Conservation (phyloP, 805 yeast species). For the Kodamaea hsintzibuensis region DNA sequence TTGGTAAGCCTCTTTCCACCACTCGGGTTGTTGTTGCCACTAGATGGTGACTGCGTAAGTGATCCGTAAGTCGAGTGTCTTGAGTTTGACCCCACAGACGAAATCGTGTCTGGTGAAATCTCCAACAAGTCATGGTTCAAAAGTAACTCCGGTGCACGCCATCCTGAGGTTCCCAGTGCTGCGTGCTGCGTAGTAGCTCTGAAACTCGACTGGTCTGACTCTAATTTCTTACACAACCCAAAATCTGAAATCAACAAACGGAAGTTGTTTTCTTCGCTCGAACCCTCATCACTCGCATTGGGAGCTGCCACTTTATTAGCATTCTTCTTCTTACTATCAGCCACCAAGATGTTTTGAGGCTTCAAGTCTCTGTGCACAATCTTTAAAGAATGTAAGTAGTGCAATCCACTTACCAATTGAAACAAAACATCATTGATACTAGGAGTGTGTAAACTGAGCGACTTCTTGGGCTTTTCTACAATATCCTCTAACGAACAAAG, state of each 20-base stretch:
- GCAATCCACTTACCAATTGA: constrained; percentile 82
- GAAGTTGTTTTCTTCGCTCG: constrained; percentile 26
- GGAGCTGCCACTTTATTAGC: constrained; percentile 11
- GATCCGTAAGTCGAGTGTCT: constrained; percentile 14
- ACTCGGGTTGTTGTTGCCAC: not conserved
- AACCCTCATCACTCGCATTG: not conserved
- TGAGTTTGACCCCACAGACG: constrained; percentile 24
- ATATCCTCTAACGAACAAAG: constrained; percentile 86
- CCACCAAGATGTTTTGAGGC: constrained; percentile 90
- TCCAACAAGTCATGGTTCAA: constrained; percentile 39
- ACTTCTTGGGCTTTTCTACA: constrained; percentile 53
- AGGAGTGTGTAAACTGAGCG: constrained; percentile 35
- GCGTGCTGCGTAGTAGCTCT: constrained; percentile 90
- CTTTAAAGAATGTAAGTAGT: constrained; percentile 83
- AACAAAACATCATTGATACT: constrained; percentile 56
- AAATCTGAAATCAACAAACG: constrained; percentile 89
- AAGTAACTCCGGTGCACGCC: constrained; percentile 95
- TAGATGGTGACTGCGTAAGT: constrained; percentile 7
- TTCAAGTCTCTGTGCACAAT: constrained; percentile 94
- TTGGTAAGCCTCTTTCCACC: constrained; percentile 65
- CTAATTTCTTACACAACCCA: constrained; percentile 91
- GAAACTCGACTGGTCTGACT: constrained; percentile 89
- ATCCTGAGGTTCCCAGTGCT: constrained; percentile 91
- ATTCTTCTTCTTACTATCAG: constrained; percentile 54
- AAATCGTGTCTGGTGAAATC: constrained; percentile 39